Percentiles rank a stretch among this genome's conserved stretches.
Conservation (phyloP, 73 alveolate species). For the Paramecium sonneborni region DNA sequence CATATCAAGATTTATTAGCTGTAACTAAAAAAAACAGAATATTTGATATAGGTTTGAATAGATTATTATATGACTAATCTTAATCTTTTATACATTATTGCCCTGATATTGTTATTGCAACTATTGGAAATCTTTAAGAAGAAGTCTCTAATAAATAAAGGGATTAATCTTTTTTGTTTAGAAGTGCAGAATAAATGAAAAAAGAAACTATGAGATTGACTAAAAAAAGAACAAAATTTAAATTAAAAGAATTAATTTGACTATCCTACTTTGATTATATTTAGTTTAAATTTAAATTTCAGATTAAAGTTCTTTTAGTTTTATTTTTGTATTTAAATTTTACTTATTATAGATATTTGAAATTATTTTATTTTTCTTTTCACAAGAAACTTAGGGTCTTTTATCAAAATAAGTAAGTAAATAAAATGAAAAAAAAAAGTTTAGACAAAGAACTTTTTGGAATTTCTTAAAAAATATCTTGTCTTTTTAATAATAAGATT, state of each 20-base stretch:
- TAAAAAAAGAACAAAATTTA: slow-evolving; percentile 18
- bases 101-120: slow-evolving; percentile 29
- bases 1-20: neutral
- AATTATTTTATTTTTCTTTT: no score
- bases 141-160: slow-evolving; percentile 1
- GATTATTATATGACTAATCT: neutral
- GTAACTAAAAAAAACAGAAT: slow-evolving; percentile 41
- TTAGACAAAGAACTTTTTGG: no score
- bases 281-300: neutral
- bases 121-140: neutral
- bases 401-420: no score
- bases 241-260: neutral
- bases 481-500: no score
- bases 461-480: no score
- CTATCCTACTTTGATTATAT: neutral
- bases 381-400: no score
- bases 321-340: neutral
- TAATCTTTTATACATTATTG: slow-evolving; percentile 28
- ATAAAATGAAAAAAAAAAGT: no score
- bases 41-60: neutral
- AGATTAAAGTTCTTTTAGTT: neutral
- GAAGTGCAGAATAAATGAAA: neutral
- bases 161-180: neutral
- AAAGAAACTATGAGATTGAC: neutral
- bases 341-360: no score